Base-by-base conservation (phyloP, 1,284 basidiomycete genomes). In the Tilletia caries region DNA sequence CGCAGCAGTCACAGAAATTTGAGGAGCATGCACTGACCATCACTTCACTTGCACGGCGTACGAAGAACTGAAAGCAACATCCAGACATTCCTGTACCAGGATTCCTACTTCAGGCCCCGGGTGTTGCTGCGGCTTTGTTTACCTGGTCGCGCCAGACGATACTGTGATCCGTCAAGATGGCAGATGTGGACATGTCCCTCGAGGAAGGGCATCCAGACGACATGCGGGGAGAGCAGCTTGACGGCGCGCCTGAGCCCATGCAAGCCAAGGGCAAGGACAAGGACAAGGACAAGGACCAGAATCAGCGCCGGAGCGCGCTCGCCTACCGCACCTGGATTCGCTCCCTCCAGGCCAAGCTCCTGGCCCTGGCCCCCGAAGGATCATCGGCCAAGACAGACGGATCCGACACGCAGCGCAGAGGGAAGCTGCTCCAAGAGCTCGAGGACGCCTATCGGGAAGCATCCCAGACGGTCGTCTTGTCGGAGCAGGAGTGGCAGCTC, bases 101-200 rank as follows among this genome's bases (percentile, higher is more conserved):
- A n/a, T n/a, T n/a, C n/a, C n/a, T n/a, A n/a, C n/a, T n/a, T n/a
- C n/a, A n/a, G n/a, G n/a, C n/a, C n/a, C n/a, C n/a, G n/a, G n/a
- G 37, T 2, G 37, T 41, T 15, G 1, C 37, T 41, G 1, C 15
- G 15, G 15, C 15, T 15, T 41, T 15, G 8, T 41, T 10, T 15
- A 41, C 37, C 37, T 41, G 37, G 37, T 41, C 37, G 37, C 8
- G 15, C 37, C 37, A 15, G 37, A 41, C 37, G n/a, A 41, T 6
- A 41, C 37, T 6, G 37, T 41, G 15, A 6, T 41, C 15, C 37
- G 37, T 6, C 52, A 54, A 54, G 23, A 54, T 54, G 52, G 52
- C 52, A 29, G 52, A 54, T 15, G 25, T 54, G 12, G 52, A 54
- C 52, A 54, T 54, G 52, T 54, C 52, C n/a, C 25, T 54, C 23